Evolutionary conservation across 805 yeast species (phyloP).

Genomic region (Wickerhamomyces ciferrii): DNA sequence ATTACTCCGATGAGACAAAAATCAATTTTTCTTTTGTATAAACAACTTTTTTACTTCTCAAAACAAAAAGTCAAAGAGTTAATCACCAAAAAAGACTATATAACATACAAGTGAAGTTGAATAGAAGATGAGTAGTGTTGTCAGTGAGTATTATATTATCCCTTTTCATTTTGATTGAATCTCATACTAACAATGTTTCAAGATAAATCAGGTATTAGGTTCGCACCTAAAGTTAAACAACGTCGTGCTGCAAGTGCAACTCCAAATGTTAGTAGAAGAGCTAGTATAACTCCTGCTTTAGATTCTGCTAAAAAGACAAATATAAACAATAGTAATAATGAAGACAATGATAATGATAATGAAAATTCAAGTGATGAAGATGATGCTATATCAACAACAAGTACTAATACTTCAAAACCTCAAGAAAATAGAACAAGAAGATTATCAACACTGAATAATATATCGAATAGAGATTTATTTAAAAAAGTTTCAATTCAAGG

Average conservation of each 20-base stretch:
- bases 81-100: no score
- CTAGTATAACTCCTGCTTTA: conserved; percentile 14
- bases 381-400: conserved; percentile 11
- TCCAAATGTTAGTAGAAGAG: conserved; percentile 20
- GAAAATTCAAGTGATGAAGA: conserved; percentile 11
- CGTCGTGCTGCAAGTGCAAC: conserved; percentile 30
- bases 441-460: conserved; percentile 31
- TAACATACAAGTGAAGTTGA: no score
- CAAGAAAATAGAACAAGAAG: conserved; percentile 28
- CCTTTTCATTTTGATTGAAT: background rate
- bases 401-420: conserved; percentile 4
- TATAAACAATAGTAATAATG: background rate
- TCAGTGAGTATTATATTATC: conserved; percentile 24
- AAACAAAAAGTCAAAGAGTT: no score
- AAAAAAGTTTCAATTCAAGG: conserved; percentile 16
- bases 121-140: conserved; percentile 36
- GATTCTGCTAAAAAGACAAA: conserved; percentile 3
- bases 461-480: conserved; percentile 26
- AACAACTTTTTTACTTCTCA: background rate
- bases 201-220: conserved; percentile 54
- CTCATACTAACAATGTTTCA: conserved; percentile 1
- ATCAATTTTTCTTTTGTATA: background rate
- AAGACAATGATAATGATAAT: background rate
- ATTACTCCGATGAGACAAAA: background rate
- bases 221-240: conserved; percentile 52